Conservation (phyloP, 1,284 basidiomycete genomes). For the Tremellales sp. region DNA sequence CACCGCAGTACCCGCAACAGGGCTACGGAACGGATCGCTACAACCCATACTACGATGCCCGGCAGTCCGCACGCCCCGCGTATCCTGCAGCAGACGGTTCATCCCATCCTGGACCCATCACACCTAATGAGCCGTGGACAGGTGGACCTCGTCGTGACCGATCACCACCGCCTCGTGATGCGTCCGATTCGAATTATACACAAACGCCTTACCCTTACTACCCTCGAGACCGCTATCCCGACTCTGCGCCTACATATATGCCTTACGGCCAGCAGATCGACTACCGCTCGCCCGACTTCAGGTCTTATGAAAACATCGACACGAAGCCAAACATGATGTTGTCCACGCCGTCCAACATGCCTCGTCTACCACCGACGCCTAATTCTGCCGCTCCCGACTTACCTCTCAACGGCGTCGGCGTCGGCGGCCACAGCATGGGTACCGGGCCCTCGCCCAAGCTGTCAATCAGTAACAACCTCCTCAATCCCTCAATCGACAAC, state of each 20-base stretch:
- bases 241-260: neutral
- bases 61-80: too few relatives aligned
- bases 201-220: constrained; percentile 4
- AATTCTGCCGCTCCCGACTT: constrained; percentile 1
- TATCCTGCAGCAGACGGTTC: too few relatives aligned
- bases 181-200: constrained; percentile 6
- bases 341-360: constrained; percentile 4
- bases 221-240: constrained; percentile 9
- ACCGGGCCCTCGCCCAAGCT: constrained; percentile 15
- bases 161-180: constrained; percentile 1
- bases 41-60: neutral
- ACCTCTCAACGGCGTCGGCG: constrained; percentile 3
- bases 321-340: constrained; percentile 4
- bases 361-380: constrained; percentile 3
- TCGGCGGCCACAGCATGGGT: constrained; percentile 5
- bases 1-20: neutral
- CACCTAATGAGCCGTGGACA: constrained; percentile 2
- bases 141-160: neutral
- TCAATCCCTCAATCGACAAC: constrained; percentile 7
- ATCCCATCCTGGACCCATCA: neutral
- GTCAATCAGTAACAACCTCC: constrained; percentile 10
- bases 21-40: neutral
- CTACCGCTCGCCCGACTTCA: constrained; percentile 3
- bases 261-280: too few relatives aligned
- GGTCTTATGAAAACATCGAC: too few relatives aligned